Evolutionary conservation across 2,329 filamentous ascomycete genomes (phyloP).

Genomic region (Fusarium agapanthi): DNA sequence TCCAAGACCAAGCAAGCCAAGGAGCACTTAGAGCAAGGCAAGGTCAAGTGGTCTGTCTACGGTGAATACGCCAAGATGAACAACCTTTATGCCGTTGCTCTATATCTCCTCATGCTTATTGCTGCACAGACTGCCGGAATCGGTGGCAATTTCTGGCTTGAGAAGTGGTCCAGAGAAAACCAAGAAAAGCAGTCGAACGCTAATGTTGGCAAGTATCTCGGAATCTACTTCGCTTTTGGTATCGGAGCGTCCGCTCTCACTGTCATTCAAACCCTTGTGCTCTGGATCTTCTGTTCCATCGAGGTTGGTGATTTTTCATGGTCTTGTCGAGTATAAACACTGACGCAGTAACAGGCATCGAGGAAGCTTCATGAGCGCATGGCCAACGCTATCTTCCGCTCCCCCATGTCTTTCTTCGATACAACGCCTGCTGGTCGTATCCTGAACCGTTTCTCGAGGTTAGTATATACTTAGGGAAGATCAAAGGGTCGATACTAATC

Average conservation of each 20-base stretch:
- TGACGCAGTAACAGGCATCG: slow-evolving; percentile 70
- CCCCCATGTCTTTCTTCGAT: slow-evolving; percentile 99
- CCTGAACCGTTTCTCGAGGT: slow-evolving; percentile 94
- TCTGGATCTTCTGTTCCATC: slow-evolving; percentile 99
- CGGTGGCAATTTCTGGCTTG: slow-evolving; percentile 90
- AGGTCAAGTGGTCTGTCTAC: slow-evolving; percentile 96
- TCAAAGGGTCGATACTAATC: slow-evolving; percentile 33
- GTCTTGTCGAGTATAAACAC: neutral
- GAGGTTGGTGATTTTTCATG: slow-evolving; percentile 67
- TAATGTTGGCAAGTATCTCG: slow-evolving; percentile 87
- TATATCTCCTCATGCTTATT: slow-evolving; percentile 82
- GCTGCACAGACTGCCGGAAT: slow-evolving; percentile 85
- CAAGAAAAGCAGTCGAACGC: slow-evolving; percentile 72
- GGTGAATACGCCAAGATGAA: slow-evolving; percentile 93
- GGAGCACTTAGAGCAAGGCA: slow-evolving; percentile 91
- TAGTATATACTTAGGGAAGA: slow-evolving; percentile 44
- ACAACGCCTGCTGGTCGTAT: slow-evolving; percentile 97
- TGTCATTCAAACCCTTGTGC: slow-evolving; percentile 88
- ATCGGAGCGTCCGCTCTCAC: slow-evolving; percentile 86
- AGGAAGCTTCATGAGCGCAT: slow-evolving; percentile 96
- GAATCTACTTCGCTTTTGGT: slow-evolving; percentile 94
- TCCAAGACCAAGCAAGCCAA: slow-evolving; percentile 86
- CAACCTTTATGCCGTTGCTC: slow-evolving; percentile 81
- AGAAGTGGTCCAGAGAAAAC: slow-evolving; percentile 89
- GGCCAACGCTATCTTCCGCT: slow-evolving; percentile 96